Base-by-base conservation (phyloP, 1,139 yeast species). In the Saccharomyces hybrid region DNA sequence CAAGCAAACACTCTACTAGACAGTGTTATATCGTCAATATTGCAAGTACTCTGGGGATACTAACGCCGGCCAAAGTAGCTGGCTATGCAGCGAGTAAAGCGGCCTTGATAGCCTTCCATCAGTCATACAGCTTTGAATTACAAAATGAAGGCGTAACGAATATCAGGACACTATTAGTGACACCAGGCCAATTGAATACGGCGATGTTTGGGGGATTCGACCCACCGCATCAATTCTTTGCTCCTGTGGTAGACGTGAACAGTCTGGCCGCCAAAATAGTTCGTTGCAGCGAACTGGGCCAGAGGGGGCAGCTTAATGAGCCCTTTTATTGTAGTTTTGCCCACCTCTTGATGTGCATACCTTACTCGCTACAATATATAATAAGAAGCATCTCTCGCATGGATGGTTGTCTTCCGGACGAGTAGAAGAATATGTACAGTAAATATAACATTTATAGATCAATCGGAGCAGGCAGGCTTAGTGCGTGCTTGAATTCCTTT, bases 21-120 rank as follows among this genome's bases (percentile, higher is more conserved):
- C 68, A 68, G 54, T 75, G 85, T 3, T 85, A 78, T 57, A 68
- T 88, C 3, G 82, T 88, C 8, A 78, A 83, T 1, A 68, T 89
- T 1, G 78, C 95, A 1, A 86, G 95, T 1, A 79, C 86, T 0
- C 69, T 89, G 29, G 96, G 95, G 0, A 72, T 78, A 4, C 72
- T 87, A 16, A 85, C 91, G 0, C 95, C 96, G 0, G 78, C 78
- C 9, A 80, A 82, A 59, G 76, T 86, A 9, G 79, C 89, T 1
- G 65, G 79, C 2, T 86, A 85, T 65, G 77, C 88, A 0, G 83
- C 86, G 0, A 74, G 88, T 9, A 87, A 87, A 64, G 83, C 88
- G 0, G 82, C 88, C 0, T 60, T 79, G 20, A 74, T 79, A 5
- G 81, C 83, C 59, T 64, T 82, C 2, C 85, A 83, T 59, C 88